Evolutionary conservation across 2,329 filamentous ascomycete genomes (phyloP), one percentile per base, ranked within the genome.

Genomic region (Nectriaceae sp.): DNA sequence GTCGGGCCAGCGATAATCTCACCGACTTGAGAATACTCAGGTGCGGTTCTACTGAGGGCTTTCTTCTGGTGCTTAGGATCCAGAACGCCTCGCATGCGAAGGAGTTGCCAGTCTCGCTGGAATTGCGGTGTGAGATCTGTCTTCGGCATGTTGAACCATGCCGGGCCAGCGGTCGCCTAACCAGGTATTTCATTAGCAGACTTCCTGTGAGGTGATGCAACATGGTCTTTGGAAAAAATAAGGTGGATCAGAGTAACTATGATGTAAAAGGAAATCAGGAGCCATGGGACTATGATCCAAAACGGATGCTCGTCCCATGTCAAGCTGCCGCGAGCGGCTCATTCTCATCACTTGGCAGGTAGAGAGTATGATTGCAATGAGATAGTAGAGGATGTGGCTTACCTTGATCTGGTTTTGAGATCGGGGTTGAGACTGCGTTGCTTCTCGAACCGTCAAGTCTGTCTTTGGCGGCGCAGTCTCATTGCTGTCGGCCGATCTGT

Each of bases 11-110:
- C 87, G 47, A 97, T 81, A 50, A 99, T 83, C 5, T 89, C 93
- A 48, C 93, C 94, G 21, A 96, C 83, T 62, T 96, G 90, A 18
- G 89, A 95, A 66, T 88, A 97, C 52, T 90, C 84, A 1, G 94
- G 94, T 10, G 65, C 60, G 33, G 53, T 63, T 49, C 81, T 78
- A 65, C 88, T 91, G 46, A 83, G 79, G 43, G 93, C 86, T 70
- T 97, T 97, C 68, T 93, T 95, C 77, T 96, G 96, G 63, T 93
- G 88, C 67, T 97, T 93, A 1, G 91, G 86, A 57, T 97, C 93
- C 19, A 97, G 78, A 18, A 96, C 86, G 47, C 85, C 87, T 68
- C 94, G 85, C 87, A 97, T 93, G 56, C 90, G 86, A 50, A 99
- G 76, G 11, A 97, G 76, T 70, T 97, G 91, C 42, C 97, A 77